Percentiles rank a stretch among this genome's conserved stretches.
phyloP scores from a whole-genome alignment of 352 stramenopile genomes.

The Hyaloperonospora arabidopsidis region DNA sequence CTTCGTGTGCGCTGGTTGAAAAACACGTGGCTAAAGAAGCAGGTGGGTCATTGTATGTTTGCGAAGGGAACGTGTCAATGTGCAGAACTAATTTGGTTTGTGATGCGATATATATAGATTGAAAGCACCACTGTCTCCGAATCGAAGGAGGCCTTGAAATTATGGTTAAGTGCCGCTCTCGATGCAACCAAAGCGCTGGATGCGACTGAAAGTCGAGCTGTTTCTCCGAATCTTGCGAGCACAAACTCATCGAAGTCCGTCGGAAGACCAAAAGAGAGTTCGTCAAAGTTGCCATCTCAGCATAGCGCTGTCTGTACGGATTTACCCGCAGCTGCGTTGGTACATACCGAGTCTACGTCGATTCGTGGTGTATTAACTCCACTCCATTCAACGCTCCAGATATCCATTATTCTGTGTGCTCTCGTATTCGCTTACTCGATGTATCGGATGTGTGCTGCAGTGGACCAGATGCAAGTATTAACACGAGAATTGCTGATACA shows the following conservation, averaged over 20 bases:
- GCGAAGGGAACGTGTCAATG: not conserved
- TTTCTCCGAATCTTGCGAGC: not conserved
- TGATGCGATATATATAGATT: slow-evolving; percentile 37
- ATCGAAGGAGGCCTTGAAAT: slow-evolving; percentile 46
- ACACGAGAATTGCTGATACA: slow-evolving; percentile 49
- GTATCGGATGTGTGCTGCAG: slow-evolving; percentile 40
- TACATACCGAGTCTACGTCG: not conserved
- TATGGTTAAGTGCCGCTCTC: slow-evolving; percentile 44
- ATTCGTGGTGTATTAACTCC: slow-evolving; percentile 1
- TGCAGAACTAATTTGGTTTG: not conserved
- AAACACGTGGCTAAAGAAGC: slow-evolving; percentile 83
- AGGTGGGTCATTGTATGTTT: slow-evolving; percentile 33
- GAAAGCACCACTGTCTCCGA: slow-evolving; percentile 71
- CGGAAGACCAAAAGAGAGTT: slow-evolving; percentile 1
- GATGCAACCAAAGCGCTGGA: slow-evolving; percentile 12
- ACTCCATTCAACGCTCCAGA: slow-evolving; percentile 29
- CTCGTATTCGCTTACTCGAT: slow-evolving; percentile 70
- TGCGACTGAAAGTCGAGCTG: not conserved
- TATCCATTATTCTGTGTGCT: slow-evolving; percentile 40
- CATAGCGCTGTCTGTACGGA: not conserved
- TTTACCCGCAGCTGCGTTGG: not conserved
- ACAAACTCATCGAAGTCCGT: not conserved
- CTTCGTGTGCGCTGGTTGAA: slow-evolving; percentile 73
- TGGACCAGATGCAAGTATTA: slow-evolving; percentile 57
- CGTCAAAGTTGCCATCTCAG: not conserved